Conservation (phyloP, 2,329 filamentous ascomycete genomes). For the Grosmannia clavigera region DNA sequence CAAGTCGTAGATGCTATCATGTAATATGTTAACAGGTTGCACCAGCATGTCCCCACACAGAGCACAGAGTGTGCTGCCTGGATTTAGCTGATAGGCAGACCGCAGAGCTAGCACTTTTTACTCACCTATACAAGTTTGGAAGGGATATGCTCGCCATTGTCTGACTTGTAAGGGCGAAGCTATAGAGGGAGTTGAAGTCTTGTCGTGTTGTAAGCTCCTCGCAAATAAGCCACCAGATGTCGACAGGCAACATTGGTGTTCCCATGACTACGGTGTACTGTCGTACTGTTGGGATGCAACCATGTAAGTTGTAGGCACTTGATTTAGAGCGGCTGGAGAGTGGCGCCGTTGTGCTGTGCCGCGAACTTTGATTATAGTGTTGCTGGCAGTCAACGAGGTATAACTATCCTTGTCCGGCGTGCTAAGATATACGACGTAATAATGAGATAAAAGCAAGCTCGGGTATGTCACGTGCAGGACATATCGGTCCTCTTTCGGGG, state of each 20-base stretch:
- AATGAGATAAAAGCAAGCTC: too few species aligned
- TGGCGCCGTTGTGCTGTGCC: too few species aligned
- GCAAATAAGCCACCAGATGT: conserved; percentile 49
- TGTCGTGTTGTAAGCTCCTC: conserved; percentile 41
- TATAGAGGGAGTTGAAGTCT: conserved; percentile 50
- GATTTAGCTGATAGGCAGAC: too few species aligned
- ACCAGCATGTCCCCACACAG: too few species aligned
- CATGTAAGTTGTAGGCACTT: neutral
- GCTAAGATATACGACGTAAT: neutral
- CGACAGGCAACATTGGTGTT: conserved; percentile 30
- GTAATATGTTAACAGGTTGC: neutral
- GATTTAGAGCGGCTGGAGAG: neutral
- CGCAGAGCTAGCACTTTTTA: too few species aligned
- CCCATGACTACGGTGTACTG: neutral
- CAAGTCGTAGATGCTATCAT: conserved; percentile 31
- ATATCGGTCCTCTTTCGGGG: too few species aligned
- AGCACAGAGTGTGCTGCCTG: too few species aligned
- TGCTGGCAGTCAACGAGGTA: neutral
- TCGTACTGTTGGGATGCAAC: neutral
- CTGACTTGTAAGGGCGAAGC: conserved; percentile 41
- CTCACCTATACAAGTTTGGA: conserved; percentile 48
- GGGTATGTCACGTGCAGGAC: too few species aligned
- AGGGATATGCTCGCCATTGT: conserved; percentile 46
- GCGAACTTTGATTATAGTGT: too few species aligned
- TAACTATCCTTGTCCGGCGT: neutral